Evolutionary conservation across 2,329 filamentous ascomycete species (phyloP), one percentile per base, ranked within the genome.

Genomic region (Helminthosporium solani): DNA sequence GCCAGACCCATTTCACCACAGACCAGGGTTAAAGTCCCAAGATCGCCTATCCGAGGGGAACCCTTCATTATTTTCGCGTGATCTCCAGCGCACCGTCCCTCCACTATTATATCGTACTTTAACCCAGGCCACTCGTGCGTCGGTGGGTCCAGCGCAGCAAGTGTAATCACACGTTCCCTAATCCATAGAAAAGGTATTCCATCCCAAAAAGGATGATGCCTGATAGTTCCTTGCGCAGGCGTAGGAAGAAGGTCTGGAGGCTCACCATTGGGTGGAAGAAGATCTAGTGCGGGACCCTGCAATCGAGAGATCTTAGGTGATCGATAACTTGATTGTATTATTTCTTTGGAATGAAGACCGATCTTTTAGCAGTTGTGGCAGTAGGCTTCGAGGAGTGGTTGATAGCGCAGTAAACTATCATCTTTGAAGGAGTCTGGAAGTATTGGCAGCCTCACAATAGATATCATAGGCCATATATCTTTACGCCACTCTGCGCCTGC

Each of bases 21-120:
- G 53, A 53, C 52, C 50, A 55, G 3, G 44, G 47, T 43, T 40
- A 39, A 48, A 42, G 21, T 55, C 50, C 52, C 52, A 55, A 21
- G 44, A 50, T 30, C 45, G 49, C 27, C 52, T 25, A 40, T 55
- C 52, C 52, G 49, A 55, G 15, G 52, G 46, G 12, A 50, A 37
- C 6, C 50, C 49, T 25, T 45, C 42, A 3, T 39, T 37, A 15
- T 33, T 42, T 14, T 18, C 40, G 20, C 47, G 34, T n/a, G 47
- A 45, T 21, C 42, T 42, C 49, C 52, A 55, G 25, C 50, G 50
- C 14, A 49, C 18, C 44, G 53, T 20, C 1, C 52, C 50, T 11
- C 45, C 50, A n/a, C 21, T 16, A 55, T 21, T 16, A 55, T 53
- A 42, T 55, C 52, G 14, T 3, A 33, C 27, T 55, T 55, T 11